Percentiles rank a stretch among this genome's conserved stretches.
These are phyloP conservation scores for Scheffersomyces ergatensis DNA, from an alignment of 805 yeast genomes.

Conservation along the genomic window DNA sequence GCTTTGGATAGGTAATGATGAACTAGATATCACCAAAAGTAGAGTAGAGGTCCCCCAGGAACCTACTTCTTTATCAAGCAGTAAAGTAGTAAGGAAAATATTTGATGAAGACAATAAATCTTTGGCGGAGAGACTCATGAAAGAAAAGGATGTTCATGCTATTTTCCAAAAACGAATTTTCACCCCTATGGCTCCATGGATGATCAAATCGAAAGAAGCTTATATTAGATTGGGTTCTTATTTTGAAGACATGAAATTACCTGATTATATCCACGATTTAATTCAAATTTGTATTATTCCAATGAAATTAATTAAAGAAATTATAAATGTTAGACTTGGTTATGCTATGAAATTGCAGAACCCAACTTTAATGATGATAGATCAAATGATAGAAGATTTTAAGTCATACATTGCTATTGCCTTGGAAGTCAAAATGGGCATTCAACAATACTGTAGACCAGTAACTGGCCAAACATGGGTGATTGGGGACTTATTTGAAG, in stretches of 20 bases:
- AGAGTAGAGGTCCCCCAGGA: constrained; percentile 14
- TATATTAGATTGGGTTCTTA: constrained; percentile 58
- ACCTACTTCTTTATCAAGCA: constrained; percentile 11
- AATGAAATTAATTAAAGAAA: constrained; percentile 71
- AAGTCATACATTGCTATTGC: constrained; percentile 74
- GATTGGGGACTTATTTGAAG: constrained; percentile 60
- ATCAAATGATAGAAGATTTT: constrained; percentile 87
- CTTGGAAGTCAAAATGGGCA: constrained; percentile 67
- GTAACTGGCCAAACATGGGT: constrained; percentile 65
- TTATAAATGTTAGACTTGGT: constrained; percentile 66
- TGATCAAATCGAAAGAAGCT: constrained; percentile 74
- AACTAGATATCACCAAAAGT: constrained; percentile 57
- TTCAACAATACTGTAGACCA: constrained; percentile 57
- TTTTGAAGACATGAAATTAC: constrained; percentile 69
- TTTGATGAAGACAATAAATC: constrained; percentile 63
- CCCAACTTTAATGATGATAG: constrained; percentile 95
- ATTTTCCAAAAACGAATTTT: constrained; percentile 71
- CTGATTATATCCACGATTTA: constrained; percentile 65
- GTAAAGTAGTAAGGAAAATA: constrained; percentile 22
- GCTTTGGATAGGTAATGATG: constrained; percentile 83
- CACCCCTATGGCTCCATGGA: constrained; percentile 73
- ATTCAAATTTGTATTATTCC: constrained; percentile 74
- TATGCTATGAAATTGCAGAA: constrained; percentile 77
- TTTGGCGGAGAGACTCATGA: constrained; percentile 79
- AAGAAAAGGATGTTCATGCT: constrained; percentile 71